Evolutionary conservation across 2,329 filamentous ascomycete genomes (phyloP).

Genomic region (Sarocladiaceae sp.): DNA sequence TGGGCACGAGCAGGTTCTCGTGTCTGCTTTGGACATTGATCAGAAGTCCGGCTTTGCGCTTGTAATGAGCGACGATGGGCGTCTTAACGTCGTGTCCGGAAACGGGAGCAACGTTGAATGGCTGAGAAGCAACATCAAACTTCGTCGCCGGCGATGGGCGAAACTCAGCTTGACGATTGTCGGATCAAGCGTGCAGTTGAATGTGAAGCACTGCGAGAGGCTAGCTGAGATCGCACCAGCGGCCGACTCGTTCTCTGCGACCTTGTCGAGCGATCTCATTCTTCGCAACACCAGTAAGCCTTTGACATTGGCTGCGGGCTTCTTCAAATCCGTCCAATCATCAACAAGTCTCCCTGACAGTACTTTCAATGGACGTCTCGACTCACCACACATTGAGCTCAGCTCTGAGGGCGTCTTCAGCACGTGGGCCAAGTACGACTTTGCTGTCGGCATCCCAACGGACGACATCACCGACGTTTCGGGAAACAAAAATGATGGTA

Average conservation of each 20-base stretch:
- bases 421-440: slow-evolving; percentile 15
- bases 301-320: slow-evolving; percentile 10
- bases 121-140: neutral
- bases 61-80: neutral
- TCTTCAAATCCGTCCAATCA: neutral
- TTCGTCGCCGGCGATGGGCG: slow-evolving; percentile 11
- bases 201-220: slow-evolving; percentile 10
- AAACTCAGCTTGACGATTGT: slow-evolving; percentile 8
- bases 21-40: slow-evolving; percentile 7
- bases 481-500: slow-evolving; percentile 17
- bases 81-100: neutral
- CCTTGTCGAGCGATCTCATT: neutral
- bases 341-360: slow-evolving; percentile 2
- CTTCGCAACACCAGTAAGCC: neutral
- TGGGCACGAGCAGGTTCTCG: slow-evolving; percentile 7
- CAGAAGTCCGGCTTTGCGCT: neutral
- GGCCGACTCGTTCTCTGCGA: neutral
- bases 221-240: slow-evolving; percentile 9
- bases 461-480: slow-evolving; percentile 22
- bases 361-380: slow-evolving; percentile 16
- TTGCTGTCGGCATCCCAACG: slow-evolving; percentile 17
- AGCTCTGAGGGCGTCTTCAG: slow-evolving; percentile 8
- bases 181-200: slow-evolving; percentile 7
- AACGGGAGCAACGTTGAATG: neutral
- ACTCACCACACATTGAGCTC: slow-evolving; percentile 13